Conservation (phyloP, 2,329 filamentous ascomycete genomes). For the Arthrocladium fulminans region DNA sequence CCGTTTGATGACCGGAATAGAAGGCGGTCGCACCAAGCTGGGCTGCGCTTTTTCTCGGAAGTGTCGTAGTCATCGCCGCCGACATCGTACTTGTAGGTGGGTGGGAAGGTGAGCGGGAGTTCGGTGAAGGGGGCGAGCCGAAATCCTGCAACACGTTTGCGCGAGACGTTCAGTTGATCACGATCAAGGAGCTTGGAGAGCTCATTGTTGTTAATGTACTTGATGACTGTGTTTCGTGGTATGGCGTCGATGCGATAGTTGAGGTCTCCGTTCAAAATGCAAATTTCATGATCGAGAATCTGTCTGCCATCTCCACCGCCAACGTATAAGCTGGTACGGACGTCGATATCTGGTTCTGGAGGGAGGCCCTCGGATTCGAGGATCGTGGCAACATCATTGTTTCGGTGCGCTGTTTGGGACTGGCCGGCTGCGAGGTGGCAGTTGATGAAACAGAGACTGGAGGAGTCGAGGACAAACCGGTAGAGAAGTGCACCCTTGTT, state of each 20-base stretch:
- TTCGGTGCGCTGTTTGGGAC: slow-evolving; percentile 77
- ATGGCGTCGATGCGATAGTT: slow-evolving; percentile 99
- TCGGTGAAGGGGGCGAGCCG: slow-evolving; percentile 85
- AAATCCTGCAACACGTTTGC: slow-evolving; percentile 82
- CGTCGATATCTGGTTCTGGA: slow-evolving; percentile 55
- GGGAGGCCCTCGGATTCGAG: slow-evolving; percentile 72
- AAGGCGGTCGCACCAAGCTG: slow-evolving; percentile 92
- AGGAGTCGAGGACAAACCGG: slow-evolving; percentile 89
- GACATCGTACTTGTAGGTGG: slow-evolving; percentile 98
- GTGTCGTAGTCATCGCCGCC: slow-evolving; percentile 90
- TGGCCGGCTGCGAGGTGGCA: slow-evolving; percentile 95
- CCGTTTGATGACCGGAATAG: slow-evolving; percentile 69
- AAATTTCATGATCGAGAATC: slow-evolving; percentile 96
- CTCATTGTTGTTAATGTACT: slow-evolving; percentile 72
- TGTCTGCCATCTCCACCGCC: slow-evolving; percentile 91
- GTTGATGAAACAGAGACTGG: slow-evolving; percentile 90
- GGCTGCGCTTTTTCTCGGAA: slow-evolving; percentile 85
- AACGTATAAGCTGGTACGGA: slow-evolving; percentile 68
- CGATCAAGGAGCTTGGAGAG: slow-evolving; percentile 79
- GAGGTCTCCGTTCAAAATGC: slow-evolving; percentile 86
- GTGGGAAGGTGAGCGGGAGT: slow-evolving; percentile 78
- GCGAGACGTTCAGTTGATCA: slow-evolving; percentile 83
- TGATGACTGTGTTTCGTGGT: slow-evolving; percentile 84
- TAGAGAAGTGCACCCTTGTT: slow-evolving; percentile 93
- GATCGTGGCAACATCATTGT: slow-evolving; percentile 86